A percentile compares a stretch with the other conserved stretches of the same genome.
These are phyloP conservation scores for Paramecium tetraurelia DNA, from an alignment of 73 alveolate species.

Conservation along the genomic window DNA sequence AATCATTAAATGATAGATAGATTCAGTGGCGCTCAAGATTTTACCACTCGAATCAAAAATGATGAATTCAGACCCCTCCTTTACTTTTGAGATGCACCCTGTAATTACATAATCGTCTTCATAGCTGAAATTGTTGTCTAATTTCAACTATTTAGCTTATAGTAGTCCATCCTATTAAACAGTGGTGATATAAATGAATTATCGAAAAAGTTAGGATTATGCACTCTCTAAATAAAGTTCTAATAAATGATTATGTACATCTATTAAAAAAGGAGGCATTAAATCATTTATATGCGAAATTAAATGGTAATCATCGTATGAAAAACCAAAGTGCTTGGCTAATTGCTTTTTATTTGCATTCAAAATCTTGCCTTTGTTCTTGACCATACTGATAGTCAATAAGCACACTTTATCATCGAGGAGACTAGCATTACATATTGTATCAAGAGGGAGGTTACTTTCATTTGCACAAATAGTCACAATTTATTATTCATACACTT, in stretches of 20 bases:
- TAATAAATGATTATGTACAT: neutral
- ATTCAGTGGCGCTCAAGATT: constrained; percentile 3
- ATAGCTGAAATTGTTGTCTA: neutral
- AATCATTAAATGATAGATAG: neutral
- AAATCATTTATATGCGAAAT: neutral
- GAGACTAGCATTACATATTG: neutral
- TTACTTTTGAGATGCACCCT: neutral
- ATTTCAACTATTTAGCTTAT: neutral
- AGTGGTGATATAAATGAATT: neutral
- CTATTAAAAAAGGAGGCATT: constrained; percentile 4
- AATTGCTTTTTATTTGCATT: neutral
- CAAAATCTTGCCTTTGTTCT: neutral
- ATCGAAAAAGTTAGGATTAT: neutral
- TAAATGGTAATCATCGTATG: neutral
- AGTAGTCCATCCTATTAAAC: neutral
- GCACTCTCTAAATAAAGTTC: neutral
- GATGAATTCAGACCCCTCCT: neutral
- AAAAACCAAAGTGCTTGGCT: neutral
- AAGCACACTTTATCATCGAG: constrained; percentile 21
- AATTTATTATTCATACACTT: neutral
- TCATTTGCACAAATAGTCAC: neutral
- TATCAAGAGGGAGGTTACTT: neutral
- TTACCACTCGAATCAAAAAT: neutral
- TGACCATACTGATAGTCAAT: neutral
- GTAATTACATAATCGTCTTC: constrained; percentile 20